phyloP scores from a whole-genome alignment of 495 filamentous ascomycete species.

The Penicillium samsonianum region DNA sequence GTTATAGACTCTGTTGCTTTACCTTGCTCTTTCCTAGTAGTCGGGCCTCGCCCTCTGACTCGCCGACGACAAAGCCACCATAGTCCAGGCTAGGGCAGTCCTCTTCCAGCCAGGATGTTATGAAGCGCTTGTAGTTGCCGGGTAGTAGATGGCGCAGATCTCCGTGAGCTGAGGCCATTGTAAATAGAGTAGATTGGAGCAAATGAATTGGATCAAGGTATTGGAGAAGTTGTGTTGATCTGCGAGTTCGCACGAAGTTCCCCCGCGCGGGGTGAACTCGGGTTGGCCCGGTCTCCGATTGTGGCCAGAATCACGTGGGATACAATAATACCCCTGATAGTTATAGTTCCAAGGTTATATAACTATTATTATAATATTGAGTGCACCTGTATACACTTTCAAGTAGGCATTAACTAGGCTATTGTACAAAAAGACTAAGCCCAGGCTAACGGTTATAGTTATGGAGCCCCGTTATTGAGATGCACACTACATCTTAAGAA shows the following conservation, averaged over 20 bases:
- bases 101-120: constrained; percentile 87
- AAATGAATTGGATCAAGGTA: not conserved
- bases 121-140: constrained; percentile 73
- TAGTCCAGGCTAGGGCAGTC: constrained; percentile 97
- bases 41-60: constrained; percentile 71
- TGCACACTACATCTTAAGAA: too few relatives aligned
- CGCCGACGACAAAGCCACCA: constrained; percentile 93
- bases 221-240: constrained; percentile 13
- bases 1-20: constrained; percentile 3
- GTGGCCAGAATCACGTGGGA: not conserved
- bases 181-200: not conserved
- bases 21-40: constrained; percentile 83
- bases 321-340: too few relatives aligned
- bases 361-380: too few relatives aligned
- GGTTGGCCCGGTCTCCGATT: constrained; percentile 7
- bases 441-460: too few relatives aligned
- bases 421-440: too few relatives aligned
- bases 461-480: not conserved
- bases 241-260: constrained; percentile 10
- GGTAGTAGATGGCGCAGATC: constrained; percentile 81
- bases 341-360: too few relatives aligned
- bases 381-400: too few relatives aligned
- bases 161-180: constrained; percentile 67
- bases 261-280: constrained; percentile 23
- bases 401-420: too few relatives aligned